phyloP scores from a whole-genome alignment of 2,329 filamentous ascomycete genomes.

The Orbilia oligospora region DNA sequence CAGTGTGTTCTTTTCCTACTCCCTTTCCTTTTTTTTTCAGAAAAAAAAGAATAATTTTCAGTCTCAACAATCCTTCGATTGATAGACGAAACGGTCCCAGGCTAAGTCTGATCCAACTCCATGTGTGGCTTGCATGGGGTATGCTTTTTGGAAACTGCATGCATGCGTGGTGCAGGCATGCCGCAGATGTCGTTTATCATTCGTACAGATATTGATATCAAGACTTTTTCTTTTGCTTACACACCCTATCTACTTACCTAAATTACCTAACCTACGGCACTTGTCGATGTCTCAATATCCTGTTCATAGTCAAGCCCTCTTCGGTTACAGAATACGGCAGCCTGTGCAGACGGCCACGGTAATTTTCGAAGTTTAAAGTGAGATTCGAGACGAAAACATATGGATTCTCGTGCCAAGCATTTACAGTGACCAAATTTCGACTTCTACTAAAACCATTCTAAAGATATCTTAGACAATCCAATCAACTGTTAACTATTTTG shows the following conservation, averaged over 20 bases:
- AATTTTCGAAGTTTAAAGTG: constrained; percentile 29
- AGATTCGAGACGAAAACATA: constrained; percentile 23
- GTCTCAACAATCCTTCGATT: constrained; percentile 26
- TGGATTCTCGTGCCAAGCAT: constrained; percentile 9
- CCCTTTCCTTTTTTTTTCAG: no score
- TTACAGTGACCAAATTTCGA: not conserved
- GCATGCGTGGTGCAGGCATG: constrained; percentile 53
- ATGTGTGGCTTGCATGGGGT: constrained; percentile 51
- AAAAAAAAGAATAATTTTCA: not conserved
- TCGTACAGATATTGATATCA: constrained; percentile 46
- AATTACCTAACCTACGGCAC: constrained; percentile 9
- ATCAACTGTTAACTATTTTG: constrained; percentile 13
- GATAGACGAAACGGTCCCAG: constrained; percentile 36
- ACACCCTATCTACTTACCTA: not conserved
- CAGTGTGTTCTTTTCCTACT: not conserved
- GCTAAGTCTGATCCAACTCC: constrained; percentile 35
- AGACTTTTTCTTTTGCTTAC: constrained; percentile 8
- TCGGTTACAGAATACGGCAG: constrained; percentile 16
- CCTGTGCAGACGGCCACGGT: constrained; percentile 40
- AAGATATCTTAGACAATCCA: constrained; percentile 14
- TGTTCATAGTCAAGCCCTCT: not conserved
- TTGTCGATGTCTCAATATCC: constrained; percentile 2
- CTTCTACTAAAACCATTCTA: constrained; percentile 6
- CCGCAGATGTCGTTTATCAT: constrained; percentile 52
- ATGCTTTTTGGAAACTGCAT: constrained; percentile 57